Percentiles rank a stretch among this genome's conserved stretches.
phyloP scores from a whole-genome alignment of 805 yeast genomes.

The Metschnikowia kofuensis region DNA sequence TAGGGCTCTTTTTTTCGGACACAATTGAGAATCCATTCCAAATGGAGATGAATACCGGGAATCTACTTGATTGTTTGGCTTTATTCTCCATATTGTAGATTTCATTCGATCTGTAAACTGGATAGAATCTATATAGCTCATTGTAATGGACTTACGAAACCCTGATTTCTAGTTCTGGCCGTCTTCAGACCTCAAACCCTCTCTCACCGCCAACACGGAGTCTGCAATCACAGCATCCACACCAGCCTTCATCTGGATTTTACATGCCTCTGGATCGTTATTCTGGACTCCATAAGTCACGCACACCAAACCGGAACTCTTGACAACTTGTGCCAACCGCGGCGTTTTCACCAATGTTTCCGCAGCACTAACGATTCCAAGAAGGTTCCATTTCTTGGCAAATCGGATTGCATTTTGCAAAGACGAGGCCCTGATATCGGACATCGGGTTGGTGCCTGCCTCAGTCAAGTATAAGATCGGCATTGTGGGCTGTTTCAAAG shows the following conservation, averaged over 20 bases:
- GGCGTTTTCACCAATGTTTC: slow-evolving; percentile 86
- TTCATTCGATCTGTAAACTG: no score
- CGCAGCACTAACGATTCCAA: slow-evolving; percentile 91
- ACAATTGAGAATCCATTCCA: no score
- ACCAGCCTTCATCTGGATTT: slow-evolving; percentile 85
- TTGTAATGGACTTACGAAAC: background rate
- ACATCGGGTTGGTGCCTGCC: slow-evolving; percentile 81
- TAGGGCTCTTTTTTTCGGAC: no score
- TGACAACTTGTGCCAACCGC: slow-evolving; percentile 84
- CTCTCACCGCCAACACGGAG: slow-evolving; percentile 88
- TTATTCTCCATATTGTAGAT: no score
- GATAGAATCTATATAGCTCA: no score
- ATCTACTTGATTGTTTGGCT: no score
- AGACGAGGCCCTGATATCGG: slow-evolving; percentile 83
- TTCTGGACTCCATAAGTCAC: slow-evolving; percentile 86
- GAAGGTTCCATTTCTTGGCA: slow-evolving; percentile 84
- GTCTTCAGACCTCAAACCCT: slow-evolving; percentile 52
- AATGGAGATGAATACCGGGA: no score
- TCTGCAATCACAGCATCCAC: slow-evolving; percentile 99
- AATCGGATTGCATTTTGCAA: slow-evolving; percentile 89
- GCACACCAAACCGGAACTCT: slow-evolving; percentile 86
- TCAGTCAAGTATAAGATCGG: slow-evolving; percentile 91
- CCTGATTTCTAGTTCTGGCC: slow-evolving; percentile 5
- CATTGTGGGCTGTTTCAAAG: slow-evolving; percentile 89
- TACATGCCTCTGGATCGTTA: slow-evolving; percentile 80